phyloP scores from a whole-genome alignment of 345 rosid genomes.

The Hibiscus syriacus region DNA sequence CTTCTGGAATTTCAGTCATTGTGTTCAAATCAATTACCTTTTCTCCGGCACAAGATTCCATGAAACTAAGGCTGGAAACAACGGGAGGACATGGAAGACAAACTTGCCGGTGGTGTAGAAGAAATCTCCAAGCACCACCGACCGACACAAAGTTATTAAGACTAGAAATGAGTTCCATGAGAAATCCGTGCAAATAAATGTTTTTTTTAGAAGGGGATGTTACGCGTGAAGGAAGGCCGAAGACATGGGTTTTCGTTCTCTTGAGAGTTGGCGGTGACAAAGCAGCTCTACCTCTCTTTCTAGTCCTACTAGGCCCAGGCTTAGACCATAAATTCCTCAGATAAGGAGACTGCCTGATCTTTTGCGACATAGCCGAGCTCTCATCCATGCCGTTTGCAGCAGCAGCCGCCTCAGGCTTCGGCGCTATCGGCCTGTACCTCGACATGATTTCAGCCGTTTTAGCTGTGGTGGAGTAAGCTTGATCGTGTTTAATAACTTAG shows the following conservation, averaged over 20 bases:
- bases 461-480: slow-evolving; percentile 21
- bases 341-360: not conserved
- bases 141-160: too few relatives aligned
- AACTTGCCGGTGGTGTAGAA: slow-evolving; percentile 23
- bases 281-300: slow-evolving; percentile 4
- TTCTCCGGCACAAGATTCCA: too few relatives aligned
- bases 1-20: not conserved
- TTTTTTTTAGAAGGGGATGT: slow-evolving; percentile 16
- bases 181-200: slow-evolving; percentile 30
- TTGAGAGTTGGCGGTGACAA: slow-evolving; percentile 44
- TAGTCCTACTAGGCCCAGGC: not conserved
- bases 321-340: not conserved
- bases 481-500: slow-evolving; percentile 32
- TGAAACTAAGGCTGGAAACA: too few relatives aligned
- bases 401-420: slow-evolving; percentile 50
- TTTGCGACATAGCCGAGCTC: not conserved
- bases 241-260: slow-evolving; percentile 32
- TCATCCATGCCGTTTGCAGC: not conserved
- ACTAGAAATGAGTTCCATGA: too few relatives aligned
- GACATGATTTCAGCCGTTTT: slow-evolving; percentile 26
- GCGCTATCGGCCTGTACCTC: slow-evolving; percentile 84
- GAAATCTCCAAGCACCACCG: slow-evolving; percentile 13
- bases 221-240: slow-evolving; percentile 3
- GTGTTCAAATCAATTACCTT: slow-evolving; percentile 49
- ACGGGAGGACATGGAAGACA: slow-evolving; percentile 9